phyloP scores from a whole-genome alignment of 2,329 filamentous ascomycete species.

The Stromatinia cepivora region DNA sequence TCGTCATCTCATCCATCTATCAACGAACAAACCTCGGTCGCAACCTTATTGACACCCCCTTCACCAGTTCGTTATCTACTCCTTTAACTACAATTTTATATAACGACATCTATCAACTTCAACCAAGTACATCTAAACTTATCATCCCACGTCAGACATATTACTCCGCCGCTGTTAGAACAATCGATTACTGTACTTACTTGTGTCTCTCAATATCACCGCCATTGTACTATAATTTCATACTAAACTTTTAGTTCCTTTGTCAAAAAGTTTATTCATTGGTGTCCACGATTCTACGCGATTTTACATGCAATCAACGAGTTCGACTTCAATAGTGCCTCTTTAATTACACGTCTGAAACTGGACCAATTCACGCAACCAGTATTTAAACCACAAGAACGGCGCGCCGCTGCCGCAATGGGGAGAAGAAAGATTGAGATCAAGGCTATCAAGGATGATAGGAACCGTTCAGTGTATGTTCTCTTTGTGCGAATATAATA shows the following conservation, averaged over 20 bases:
- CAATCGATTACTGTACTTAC: constrained; percentile 11
- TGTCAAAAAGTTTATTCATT: constrained; percentile 11
- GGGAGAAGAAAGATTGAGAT: constrained; percentile 99
- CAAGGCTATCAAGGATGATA: constrained; percentile 98
- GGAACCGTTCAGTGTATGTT: constrained; percentile 89
- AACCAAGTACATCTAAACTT: neutral
- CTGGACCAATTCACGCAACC: constrained; percentile 39
- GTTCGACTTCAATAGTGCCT: neutral
- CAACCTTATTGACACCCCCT: constrained; percentile 2
- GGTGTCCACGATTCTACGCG: constrained; percentile 21
- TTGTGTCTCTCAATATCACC: neutral
- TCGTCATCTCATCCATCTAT: neutral
- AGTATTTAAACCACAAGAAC: constrained; percentile 35
- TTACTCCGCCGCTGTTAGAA: constrained; percentile 8
- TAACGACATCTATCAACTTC: neutral
- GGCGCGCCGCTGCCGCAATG: constrained; percentile 57
- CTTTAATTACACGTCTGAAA: constrained; percentile 25
- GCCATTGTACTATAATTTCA: constrained; percentile 7
- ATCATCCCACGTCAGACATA: constrained; percentile 23
- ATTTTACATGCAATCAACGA: neutral
- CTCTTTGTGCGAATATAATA: constrained; percentile 18
- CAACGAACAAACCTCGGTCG: constrained; percentile 2
- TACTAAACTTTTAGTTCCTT: constrained; percentile 1
- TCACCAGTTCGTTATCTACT: neutral
- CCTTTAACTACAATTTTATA: neutral